Conservation (phyloP, 2,329 filamentous ascomycete species). For the Dothiorella sarmentorum region DNA sequence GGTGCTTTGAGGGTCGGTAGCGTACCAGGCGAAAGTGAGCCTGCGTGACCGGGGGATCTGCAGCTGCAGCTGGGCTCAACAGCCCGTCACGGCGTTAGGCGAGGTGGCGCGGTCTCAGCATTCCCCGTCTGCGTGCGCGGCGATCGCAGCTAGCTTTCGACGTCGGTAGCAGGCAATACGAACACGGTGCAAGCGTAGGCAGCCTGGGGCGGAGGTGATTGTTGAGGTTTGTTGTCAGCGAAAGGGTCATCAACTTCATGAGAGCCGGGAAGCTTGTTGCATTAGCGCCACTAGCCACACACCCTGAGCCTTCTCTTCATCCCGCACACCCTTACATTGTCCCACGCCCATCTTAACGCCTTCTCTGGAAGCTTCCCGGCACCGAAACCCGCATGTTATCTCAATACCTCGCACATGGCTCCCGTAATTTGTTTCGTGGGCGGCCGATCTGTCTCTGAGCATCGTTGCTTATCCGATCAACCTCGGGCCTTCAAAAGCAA, state of each 20-base stretch:
- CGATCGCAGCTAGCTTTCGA: slow-evolving; percentile 3
- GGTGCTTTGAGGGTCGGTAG: neutral
- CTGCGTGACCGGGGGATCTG: slow-evolving; percentile 16
- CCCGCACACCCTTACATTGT: too few relatives aligned
- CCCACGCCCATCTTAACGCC: too few relatives aligned
- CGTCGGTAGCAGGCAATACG: neutral
- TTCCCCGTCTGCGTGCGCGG: slow-evolving; percentile 13
- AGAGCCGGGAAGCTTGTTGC: slow-evolving; percentile 12
- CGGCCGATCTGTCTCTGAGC: too few relatives aligned
- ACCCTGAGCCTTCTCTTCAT: neutral
- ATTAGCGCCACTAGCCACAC: slow-evolving; percentile 17
- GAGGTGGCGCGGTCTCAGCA: slow-evolving; percentile 10
- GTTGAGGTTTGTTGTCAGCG: slow-evolving; percentile 10
- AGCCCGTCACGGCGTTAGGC: slow-evolving; percentile 19
- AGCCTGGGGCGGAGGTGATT: neutral
- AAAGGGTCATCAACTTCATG: slow-evolving; percentile 14
- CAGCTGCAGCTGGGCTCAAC: slow-evolving; percentile 15
- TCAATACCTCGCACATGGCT: too few relatives aligned
- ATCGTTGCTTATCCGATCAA: too few relatives aligned
- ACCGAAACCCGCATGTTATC: too few relatives aligned
- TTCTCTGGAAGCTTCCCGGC: neutral
- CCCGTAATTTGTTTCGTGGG: too few relatives aligned
- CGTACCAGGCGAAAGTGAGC: slow-evolving; percentile 5
- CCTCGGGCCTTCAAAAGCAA: too few relatives aligned
- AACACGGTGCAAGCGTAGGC: neutral